Evolutionary conservation across 192 early-diverging fungal species (phyloP), one percentile per base, ranked within the genome.

Genomic region (Podila clonocystis): DNA sequence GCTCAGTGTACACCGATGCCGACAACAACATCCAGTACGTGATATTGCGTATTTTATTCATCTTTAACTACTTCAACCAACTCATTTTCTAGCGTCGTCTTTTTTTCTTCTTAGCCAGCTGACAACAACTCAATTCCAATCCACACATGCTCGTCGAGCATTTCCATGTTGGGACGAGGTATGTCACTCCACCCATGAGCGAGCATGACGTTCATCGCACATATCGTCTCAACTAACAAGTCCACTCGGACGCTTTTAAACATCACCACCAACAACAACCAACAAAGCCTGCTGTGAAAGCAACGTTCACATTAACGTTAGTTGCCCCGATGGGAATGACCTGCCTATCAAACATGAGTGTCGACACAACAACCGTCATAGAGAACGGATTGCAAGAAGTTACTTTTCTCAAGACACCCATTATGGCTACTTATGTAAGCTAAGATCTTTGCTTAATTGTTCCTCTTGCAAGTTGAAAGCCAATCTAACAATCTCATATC

Each of bases 161-260:
- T 94, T 99, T 78, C 98, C 98, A 20, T 98, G 93, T 80, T 98
- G 92, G 91, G 97, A 99, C 85, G 98, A 98, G 86, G 77, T 80
- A 80, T 41, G 5, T 28, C 30, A 45, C 15, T 24, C 17, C 20
- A 30, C 57, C 50, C 30, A 31, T 19, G 34, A 67, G 4, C 34
- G 29, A 41, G 38, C 38, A n/a, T 22, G 66, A 52, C 9, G 1
- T 20, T n/a, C 30, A n/a, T 64, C 1, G 28, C 83, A 70, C 57
- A 66, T 73, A 29, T 75, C 83, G 15, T 12, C 73, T 68, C 41
- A 45, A 17, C 41, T 45, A 28, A 48, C 15, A 48, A 26, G 20
- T n/a, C 29, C 19, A 0, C 28, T 9, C 13, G 19, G 29, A 61
- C 29, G 0, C 3, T 26, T 19, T 28, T 13, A 20, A 6, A 36